Percentiles rank a stretch among this genome's conserved stretches.
Conservation (phyloP, 352 stramenopile species). For the Phytopythium aichiense region DNA sequence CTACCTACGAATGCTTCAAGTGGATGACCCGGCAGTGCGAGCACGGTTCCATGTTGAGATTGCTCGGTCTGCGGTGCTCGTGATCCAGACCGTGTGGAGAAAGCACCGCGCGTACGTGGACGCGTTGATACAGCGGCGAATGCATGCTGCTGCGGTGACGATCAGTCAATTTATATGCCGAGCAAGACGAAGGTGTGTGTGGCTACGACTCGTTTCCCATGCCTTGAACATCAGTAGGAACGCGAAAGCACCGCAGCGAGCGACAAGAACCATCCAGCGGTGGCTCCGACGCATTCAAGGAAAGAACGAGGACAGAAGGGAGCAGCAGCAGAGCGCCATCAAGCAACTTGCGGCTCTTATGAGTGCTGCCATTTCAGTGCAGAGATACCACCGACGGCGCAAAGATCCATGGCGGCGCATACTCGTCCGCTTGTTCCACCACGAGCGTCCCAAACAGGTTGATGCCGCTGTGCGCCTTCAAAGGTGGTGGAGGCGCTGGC, state of each 20-base stretch:
- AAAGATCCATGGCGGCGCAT: conserved; percentile 32
- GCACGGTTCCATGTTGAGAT: conserved; percentile 30
- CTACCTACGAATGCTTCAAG: conserved; percentile 32
- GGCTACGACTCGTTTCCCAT: conserved; percentile 1
- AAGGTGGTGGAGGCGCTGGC: conserved; percentile 21
- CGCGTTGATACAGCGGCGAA: conserved; percentile 5
- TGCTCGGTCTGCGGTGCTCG: conserved; percentile 30
- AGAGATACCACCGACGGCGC: conserved; percentile 31
- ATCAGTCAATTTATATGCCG: not conserved
- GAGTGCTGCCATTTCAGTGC: conserved; percentile 25
- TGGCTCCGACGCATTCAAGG: conserved; percentile 12
- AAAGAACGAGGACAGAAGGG: not conserved
- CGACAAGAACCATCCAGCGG: conserved; percentile 10
- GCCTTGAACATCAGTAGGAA: no score
- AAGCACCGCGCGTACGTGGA: conserved; percentile 18
- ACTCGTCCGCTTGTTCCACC: conserved; percentile 17
- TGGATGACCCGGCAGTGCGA: conserved; percentile 23
- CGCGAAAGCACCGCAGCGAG: not conserved
- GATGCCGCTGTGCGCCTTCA: conserved; percentile 14
- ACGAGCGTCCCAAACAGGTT: conserved; percentile 23
- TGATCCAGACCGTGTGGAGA: conserved; percentile 52
- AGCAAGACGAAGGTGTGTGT: not conserved
- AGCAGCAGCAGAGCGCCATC: conserved; percentile 3
- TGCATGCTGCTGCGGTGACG: conserved; percentile 4
- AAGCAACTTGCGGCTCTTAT: conserved; percentile 19